Percentiles rank a stretch among this genome's conserved stretches.
These are phyloP conservation scores for Salix koriyanagi DNA, from an alignment of 345 rosid species.

Conservation along the genomic window DNA sequence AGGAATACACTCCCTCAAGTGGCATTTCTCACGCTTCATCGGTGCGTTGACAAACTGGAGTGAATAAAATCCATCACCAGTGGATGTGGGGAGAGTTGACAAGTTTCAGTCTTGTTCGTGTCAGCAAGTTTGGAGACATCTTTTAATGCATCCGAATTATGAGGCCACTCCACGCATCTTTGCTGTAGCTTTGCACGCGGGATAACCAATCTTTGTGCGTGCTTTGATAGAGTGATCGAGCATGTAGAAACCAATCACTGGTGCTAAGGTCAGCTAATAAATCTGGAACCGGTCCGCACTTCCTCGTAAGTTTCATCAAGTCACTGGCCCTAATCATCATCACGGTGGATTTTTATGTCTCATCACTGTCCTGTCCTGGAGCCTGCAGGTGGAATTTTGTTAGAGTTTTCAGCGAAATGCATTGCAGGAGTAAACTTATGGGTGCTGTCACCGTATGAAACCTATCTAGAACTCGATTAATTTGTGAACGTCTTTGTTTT, in stretches of 20 bases:
- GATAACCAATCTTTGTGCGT: background rate
- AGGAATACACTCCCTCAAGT: conserved; percentile 7
- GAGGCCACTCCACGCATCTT: background rate
- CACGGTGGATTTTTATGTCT: background rate
- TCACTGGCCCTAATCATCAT: background rate
- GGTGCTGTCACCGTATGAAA: background rate
- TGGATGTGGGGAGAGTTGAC: background rate
- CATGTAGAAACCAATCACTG: background rate
- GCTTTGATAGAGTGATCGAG: background rate
- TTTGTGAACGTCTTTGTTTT: background rate
- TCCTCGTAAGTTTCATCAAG: background rate
- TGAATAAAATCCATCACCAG: background rate
- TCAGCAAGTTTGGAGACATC: background rate
- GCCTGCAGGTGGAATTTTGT: background rate
- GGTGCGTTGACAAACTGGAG: background rate
- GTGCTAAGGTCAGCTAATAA: background rate
- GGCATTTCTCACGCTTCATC: background rate
- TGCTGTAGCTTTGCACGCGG: background rate
- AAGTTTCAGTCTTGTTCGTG: background rate
- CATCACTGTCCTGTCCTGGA: background rate
- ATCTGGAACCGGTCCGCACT: background rate
- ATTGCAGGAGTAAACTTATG: background rate
- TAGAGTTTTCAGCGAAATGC: background rate
- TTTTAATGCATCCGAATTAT: background rate
- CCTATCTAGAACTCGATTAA: background rate